phyloP scores from a whole-genome alignment of 2,329 filamentous ascomycete species.

The Colletotrichum sublineola region DNA sequence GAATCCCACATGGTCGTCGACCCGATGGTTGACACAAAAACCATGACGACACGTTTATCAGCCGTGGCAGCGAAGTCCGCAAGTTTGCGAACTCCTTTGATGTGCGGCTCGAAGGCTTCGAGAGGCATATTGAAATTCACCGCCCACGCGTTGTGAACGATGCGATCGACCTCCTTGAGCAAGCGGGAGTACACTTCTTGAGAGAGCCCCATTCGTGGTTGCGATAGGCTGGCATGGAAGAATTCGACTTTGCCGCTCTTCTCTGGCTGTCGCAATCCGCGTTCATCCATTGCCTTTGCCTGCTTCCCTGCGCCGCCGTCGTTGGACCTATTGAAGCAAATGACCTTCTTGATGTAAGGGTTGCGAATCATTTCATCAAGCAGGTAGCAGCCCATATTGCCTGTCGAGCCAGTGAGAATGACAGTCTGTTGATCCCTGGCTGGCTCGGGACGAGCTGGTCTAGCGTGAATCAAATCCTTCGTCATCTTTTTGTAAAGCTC shows the following conservation, averaged over 20 bases:
- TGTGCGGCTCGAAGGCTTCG: slow-evolving; percentile 63
- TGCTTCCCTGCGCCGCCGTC: slow-evolving; percentile 36
- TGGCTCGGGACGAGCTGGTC: slow-evolving; percentile 47
- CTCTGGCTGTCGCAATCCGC: slow-evolving; percentile 5
- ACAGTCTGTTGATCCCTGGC: slow-evolving; percentile 48
- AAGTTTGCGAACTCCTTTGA: slow-evolving; percentile 64
- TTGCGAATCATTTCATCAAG: slow-evolving; percentile 31
- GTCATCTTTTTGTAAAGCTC: slow-evolving; percentile 53
- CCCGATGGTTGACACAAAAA: slow-evolving; percentile 41
- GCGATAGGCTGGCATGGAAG: slow-evolving; percentile 50
- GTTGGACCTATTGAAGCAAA: slow-evolving; percentile 33
- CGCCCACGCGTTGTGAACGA: slow-evolving; percentile 65
- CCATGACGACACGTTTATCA: slow-evolving; percentile 23
- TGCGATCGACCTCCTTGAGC: slow-evolving; percentile 55
- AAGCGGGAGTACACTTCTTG: slow-evolving; percentile 44
- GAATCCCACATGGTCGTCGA: slow-evolving; percentile 34
- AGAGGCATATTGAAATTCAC: slow-evolving; percentile 67
- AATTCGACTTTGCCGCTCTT: slow-evolving; percentile 46
- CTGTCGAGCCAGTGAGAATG: slow-evolving; percentile 34
- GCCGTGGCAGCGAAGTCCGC: slow-evolving; percentile 46
- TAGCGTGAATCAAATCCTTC: slow-evolving; percentile 45
- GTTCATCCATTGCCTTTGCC: slow-evolving; percentile 31
- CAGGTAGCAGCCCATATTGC: slow-evolving; percentile 39
- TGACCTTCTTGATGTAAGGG: slow-evolving; percentile 41
- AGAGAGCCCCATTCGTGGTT: slow-evolving; percentile 24